Evolutionary conservation across 257 asterid genomes (phyloP).

Genomic region (Capsicum chinense): DNA sequence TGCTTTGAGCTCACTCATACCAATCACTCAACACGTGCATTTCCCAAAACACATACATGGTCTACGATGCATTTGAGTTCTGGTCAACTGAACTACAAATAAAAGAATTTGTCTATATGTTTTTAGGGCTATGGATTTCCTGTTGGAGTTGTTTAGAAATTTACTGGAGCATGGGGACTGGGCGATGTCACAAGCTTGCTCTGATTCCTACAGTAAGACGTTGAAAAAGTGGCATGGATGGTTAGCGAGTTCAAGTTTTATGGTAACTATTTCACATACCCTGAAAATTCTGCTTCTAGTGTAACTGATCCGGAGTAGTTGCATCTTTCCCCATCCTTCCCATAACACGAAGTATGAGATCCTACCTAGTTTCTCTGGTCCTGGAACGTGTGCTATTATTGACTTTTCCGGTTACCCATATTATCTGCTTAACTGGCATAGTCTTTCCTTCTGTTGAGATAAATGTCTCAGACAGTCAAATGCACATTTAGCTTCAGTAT

Average conservation of each 20-base stretch:
- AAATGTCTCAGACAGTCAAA: slow-evolving; percentile 5
- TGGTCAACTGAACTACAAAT: neutral
- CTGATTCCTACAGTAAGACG: slow-evolving; percentile 80
- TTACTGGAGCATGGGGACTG: slow-evolving; percentile 79
- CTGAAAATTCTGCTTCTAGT: neutral
- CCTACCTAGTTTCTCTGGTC: slow-evolving; percentile 9
- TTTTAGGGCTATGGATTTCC: slow-evolving; percentile 94
- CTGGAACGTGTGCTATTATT: neutral
- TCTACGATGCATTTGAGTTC: neutral
- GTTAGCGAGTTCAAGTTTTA: slow-evolving; percentile 94
- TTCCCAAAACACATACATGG: slow-evolving; percentile 17
- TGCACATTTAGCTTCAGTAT: neutral
- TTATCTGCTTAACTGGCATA: neutral
- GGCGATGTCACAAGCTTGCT: slow-evolving; percentile 90
- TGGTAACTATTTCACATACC: slow-evolving; percentile 49
- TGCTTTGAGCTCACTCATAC: neutral
- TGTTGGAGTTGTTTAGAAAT: slow-evolving; percentile 81
- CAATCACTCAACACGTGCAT: slow-evolving; percentile 6
- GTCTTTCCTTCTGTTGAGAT: slow-evolving; percentile 11
- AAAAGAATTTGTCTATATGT: slow-evolving; percentile 25
- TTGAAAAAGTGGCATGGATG: slow-evolving; percentile 95
- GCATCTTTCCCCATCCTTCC: slow-evolving; percentile 19
- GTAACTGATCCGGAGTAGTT: neutral
- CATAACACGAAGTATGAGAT: neutral
- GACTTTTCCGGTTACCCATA: neutral